phyloP scores from a whole-genome alignment of 2,329 filamentous ascomycete species.

The Aspergillus brasiliensis region DNA sequence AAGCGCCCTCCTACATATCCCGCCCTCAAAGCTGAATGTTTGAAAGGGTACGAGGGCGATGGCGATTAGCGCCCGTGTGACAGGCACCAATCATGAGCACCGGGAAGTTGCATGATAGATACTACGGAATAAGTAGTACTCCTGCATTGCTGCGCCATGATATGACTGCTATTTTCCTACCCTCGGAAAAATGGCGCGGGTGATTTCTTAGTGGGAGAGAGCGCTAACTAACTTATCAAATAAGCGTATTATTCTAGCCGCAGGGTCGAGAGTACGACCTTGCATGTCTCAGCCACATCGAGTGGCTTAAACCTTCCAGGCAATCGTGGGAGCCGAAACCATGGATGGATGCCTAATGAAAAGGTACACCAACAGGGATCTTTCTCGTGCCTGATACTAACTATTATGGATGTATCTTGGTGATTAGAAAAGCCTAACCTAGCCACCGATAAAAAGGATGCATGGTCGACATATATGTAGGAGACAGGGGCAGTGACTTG shows the following conservation, averaged over 20 bases:
- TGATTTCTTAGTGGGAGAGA: too few relatives aligned
- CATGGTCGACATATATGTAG: too few relatives aligned
- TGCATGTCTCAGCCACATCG: background rate
- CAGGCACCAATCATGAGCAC: background rate
- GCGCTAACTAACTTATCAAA: too few relatives aligned
- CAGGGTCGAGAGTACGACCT: background rate
- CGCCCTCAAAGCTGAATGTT: background rate
- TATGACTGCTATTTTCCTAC: too few relatives aligned
- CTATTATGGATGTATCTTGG: too few relatives aligned
- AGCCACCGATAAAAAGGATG: too few relatives aligned
- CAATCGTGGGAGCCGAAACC: background rate
- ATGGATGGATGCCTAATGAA: background rate
- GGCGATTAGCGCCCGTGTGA: background rate
- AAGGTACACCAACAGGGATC: background rate
- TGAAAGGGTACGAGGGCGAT: background rate
- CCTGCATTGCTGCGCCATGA: background rate
- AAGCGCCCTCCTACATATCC: background rate
- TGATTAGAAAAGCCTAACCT: too few relatives aligned
- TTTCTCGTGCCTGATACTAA: too few relatives aligned
- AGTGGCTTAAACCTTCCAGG: background rate
- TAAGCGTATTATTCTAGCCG: too few relatives aligned
- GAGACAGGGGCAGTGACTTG: too few relatives aligned
- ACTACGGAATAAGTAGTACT: background rate
- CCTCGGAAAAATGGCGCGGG: too few relatives aligned
- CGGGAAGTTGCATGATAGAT: background rate